phyloP scores from a whole-genome alignment of 345 rosid genomes.

The Clarkia xantiana region DNA sequence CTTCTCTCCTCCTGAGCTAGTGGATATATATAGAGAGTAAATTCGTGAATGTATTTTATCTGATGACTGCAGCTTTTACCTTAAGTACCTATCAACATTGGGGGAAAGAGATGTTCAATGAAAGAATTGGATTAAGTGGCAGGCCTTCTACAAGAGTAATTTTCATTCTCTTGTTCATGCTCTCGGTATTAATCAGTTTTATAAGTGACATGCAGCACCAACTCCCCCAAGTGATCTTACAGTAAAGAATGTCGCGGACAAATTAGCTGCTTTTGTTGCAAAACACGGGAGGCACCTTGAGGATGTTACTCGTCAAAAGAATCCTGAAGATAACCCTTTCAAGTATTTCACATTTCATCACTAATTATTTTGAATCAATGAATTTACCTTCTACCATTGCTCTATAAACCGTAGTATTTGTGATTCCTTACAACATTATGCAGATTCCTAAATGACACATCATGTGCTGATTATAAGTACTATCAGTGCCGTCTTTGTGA shows the following conservation, averaged over 20 bases:
- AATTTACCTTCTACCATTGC: too few relatives aligned
- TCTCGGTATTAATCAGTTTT: slow-evolving; percentile 98
- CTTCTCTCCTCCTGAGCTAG: slow-evolving; percentile 25
- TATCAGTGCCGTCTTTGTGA: slow-evolving; percentile 59
- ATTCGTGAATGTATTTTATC: slow-evolving; percentile 71
- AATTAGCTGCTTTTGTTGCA: slow-evolving; percentile 93
- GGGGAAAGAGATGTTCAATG: slow-evolving; percentile 89
- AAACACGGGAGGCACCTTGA: slow-evolving; percentile 95
- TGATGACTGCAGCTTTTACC: slow-evolving; percentile 93
- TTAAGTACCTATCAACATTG: slow-evolving; percentile 74
- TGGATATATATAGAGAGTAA: slow-evolving; percentile 26
- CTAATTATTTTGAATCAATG: too few relatives aligned
- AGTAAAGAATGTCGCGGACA: slow-evolving; percentile 97
- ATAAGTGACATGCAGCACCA: slow-evolving; percentile 99
- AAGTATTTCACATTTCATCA: slow-evolving; percentile 25
- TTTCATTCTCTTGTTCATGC: slow-evolving; percentile 98
- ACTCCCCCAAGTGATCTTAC: slow-evolving; percentile 70
- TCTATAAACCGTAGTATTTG: not conserved
- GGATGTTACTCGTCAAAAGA: slow-evolving; percentile 75
- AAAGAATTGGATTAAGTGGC: slow-evolving; percentile 86
- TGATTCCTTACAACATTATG: slow-evolving; percentile 5
- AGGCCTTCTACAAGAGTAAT: slow-evolving; percentile 88
- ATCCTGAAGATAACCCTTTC: slow-evolving; percentile 94
- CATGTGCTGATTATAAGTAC: slow-evolving; percentile 74
- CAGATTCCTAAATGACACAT: slow-evolving; percentile 84